These are phyloP conservation scores for Tulasnella calospora DNA, from an alignment of 768 basidiomycete species.

Conservation along the genomic window DNA sequence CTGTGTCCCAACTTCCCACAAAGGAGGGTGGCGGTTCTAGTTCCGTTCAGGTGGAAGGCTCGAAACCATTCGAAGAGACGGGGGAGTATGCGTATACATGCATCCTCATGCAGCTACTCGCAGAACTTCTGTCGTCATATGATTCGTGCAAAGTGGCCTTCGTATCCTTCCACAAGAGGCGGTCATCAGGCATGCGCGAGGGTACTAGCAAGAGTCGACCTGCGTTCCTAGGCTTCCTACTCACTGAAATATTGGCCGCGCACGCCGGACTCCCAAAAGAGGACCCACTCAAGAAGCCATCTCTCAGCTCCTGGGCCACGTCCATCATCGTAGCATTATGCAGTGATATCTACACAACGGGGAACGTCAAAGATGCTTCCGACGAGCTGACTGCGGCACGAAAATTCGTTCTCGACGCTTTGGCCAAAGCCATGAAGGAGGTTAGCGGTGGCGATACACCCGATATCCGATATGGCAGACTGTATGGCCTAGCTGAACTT, in stretches of 20 bases:
- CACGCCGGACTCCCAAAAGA: constrained; percentile 67
- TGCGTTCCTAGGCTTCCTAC: constrained; percentile 69
- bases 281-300: constrained; percentile 47
- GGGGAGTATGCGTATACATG: constrained; percentile 54
- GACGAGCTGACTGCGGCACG: constrained; percentile 82
- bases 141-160: constrained; percentile 86
- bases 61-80: constrained; percentile 29
- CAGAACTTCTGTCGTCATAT: constrained; percentile 91
- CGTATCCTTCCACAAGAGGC: constrained; percentile 62
- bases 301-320: constrained; percentile 40
- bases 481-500: constrained; percentile 81
- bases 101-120: constrained; percentile 86
- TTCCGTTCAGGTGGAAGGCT: constrained; percentile 23
- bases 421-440: constrained; percentile 84
- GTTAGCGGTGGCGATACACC: constrained; percentile 48
- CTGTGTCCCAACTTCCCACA: neutral
- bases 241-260: constrained; percentile 57
- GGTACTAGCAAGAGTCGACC: constrained; percentile 53
- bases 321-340: constrained; percentile 91
- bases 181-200: constrained; percentile 63
- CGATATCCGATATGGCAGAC: constrained; percentile 78
- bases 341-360: constrained; percentile 64
- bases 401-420: constrained; percentile 83
- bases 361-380: constrained; percentile 71
- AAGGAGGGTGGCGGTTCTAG: constrained; percentile 29